phyloP scores from a whole-genome alignment of 1,139 yeast genomes.

The Kodamaea sp. region DNA sequence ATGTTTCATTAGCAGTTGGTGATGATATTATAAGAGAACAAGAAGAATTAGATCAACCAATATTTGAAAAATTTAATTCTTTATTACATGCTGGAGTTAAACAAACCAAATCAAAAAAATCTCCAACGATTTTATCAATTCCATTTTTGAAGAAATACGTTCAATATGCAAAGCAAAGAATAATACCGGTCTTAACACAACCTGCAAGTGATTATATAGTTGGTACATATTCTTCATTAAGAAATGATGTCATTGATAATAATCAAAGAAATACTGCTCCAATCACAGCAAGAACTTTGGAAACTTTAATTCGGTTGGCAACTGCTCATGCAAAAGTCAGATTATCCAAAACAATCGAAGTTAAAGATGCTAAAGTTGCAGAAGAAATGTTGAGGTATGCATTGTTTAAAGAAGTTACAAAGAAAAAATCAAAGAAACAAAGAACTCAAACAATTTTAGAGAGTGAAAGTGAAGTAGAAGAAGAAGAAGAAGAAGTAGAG shows the following conservation, averaged over 20 bases:
- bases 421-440: slow-evolving; percentile 34
- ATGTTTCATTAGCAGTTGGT: slow-evolving; percentile 77
- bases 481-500: slow-evolving; percentile 7
- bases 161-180: slow-evolving; percentile 89
- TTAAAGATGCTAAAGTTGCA: slow-evolving; percentile 81
- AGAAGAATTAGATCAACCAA: slow-evolving; percentile 52
- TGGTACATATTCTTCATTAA: slow-evolving; percentile 69
- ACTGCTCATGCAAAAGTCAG: slow-evolving; percentile 97
- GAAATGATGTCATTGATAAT: slow-evolving; percentile 74
- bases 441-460: slow-evolving; percentile 18
- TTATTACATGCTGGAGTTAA: slow-evolving; percentile 79
- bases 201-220: slow-evolving; percentile 83
- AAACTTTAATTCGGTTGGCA: slow-evolving; percentile 89
- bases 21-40: slow-evolving; percentile 47
- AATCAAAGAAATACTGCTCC: slow-evolving; percentile 87
- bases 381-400: slow-evolving; percentile 83
- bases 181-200: slow-evolving; percentile 75
- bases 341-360: slow-evolving; percentile 69
- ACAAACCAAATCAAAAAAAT: slow-evolving; percentile 32
- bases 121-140: slow-evolving; percentile 69
- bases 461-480: slow-evolving; percentile 12
- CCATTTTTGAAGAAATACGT: slow-evolving; percentile 88
- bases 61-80: slow-evolving; percentile 81
- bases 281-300: slow-evolving; percentile 95
- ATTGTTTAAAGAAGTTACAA: slow-evolving; percentile 69